Evolutionary conservation across 108 stramenopile genomes (phyloP).

Genomic region (Conticribra weissflogii): DNA sequence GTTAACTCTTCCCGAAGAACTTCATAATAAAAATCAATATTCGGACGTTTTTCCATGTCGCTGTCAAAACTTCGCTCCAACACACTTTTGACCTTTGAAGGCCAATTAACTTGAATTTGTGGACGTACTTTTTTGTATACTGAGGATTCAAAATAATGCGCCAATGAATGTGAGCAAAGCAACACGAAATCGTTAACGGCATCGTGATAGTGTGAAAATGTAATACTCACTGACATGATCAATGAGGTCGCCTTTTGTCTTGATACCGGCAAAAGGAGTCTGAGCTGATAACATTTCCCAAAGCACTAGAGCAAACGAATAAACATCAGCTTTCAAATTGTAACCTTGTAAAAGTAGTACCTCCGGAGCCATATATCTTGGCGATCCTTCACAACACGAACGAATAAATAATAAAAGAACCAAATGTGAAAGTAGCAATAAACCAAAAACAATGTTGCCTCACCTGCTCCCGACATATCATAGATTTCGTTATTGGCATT

Average conservation of each 20-base stretch:
- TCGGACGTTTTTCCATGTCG: constrained; percentile 6
- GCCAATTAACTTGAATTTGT: constrained; percentile 17
- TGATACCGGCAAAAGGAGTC: constrained; percentile 20
- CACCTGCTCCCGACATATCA: constrained; percentile 41
- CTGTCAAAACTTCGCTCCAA: constrained; percentile 25
- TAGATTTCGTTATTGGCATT: constrained; percentile 24
- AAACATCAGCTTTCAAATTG: constrained; percentile 55
- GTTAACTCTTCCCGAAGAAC: constrained; percentile 1
- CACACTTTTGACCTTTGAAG: constrained; percentile 10
- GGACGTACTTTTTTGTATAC: constrained; percentile 19
- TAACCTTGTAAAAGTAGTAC: constrained; percentile 19
- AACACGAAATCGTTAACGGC: not conserved
- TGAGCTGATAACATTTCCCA: constrained; percentile 47
- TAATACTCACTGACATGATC: constrained; percentile 22
- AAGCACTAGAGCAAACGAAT: constrained; percentile 46
- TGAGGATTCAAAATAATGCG: not conserved
- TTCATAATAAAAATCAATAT: not conserved
- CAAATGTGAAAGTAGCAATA: not conserved
- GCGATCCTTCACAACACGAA: constrained; percentile 11
- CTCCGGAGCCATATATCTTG: constrained; percentile 48
- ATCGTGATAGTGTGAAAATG: too few relatives aligned
- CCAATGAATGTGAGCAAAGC: not conserved
- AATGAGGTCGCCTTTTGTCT: constrained; percentile 16
- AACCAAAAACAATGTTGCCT: not conserved
- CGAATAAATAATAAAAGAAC: not conserved